Percentiles rank a stretch among this genome's conserved stretches.
Evolutionary conservation across 2,329 filamentous ascomycete genomes (phyloP).

Genomic region (Colletotrichum endophyticum): DNA sequence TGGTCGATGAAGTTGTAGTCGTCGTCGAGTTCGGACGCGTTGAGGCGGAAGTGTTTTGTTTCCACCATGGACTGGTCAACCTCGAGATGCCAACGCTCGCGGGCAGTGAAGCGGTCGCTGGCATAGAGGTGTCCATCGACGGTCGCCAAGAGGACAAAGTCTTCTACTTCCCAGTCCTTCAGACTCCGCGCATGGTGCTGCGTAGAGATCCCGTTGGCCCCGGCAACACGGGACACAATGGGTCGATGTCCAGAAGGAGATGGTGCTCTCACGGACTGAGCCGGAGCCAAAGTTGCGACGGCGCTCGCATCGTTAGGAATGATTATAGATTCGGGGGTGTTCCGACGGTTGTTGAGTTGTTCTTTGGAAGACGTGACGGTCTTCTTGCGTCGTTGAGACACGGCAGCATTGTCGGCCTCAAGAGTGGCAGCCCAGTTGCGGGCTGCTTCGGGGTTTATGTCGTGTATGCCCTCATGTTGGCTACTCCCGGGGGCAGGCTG

Average conservation of each 20-base stretch:
- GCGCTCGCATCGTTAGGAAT: slow-evolving; percentile 82
- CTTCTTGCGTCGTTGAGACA: slow-evolving; percentile 13
- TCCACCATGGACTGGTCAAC: slow-evolving; percentile 89
- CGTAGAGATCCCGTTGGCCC: slow-evolving; percentile 73
- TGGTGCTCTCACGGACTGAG: slow-evolving; percentile 89
- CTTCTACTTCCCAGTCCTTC: slow-evolving; percentile 99
- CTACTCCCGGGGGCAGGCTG: neutral
- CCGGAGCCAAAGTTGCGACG: slow-evolving; percentile 98
- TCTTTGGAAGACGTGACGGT: slow-evolving; percentile 23
- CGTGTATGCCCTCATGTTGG: neutral
- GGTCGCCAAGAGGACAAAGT: slow-evolving; percentile 99
- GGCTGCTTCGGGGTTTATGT: slow-evolving; percentile 27
- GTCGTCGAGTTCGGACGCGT: slow-evolving; percentile 65
- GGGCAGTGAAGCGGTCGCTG: slow-evolving; percentile 84
- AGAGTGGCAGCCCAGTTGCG: slow-evolving; percentile 35
- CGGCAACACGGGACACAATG: slow-evolving; percentile 55
- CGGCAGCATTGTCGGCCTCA: slow-evolving; percentile 29
- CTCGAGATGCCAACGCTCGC: slow-evolving; percentile 84
- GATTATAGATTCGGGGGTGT: slow-evolving; percentile 32
- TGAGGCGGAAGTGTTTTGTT: slow-evolving; percentile 79
- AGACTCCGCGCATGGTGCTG: slow-evolving; percentile 94
- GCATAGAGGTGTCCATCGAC: slow-evolving; percentile 97
- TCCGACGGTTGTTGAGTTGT: slow-evolving; percentile 26
- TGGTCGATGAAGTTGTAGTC: slow-evolving; percentile 76
- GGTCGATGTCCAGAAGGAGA: slow-evolving; percentile 68